A percentile compares a stretch with the other conserved stretches of the same genome.
Evolutionary conservation across 2,329 filamentous ascomycete genomes (phyloP).

Genomic region (Diaporthe destruens): DNA sequence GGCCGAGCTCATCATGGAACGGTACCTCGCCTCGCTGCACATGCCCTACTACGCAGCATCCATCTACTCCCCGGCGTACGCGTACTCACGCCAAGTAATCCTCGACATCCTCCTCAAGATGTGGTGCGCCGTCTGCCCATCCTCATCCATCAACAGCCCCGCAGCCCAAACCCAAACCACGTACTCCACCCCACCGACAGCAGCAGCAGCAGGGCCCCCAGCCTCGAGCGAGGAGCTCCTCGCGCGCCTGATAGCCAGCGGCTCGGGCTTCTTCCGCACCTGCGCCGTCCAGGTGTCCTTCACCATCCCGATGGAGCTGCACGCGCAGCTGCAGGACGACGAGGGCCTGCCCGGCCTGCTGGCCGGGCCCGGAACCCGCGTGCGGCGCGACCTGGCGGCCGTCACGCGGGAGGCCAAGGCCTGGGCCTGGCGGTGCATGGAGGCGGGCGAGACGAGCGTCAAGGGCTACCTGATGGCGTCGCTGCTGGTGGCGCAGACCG

Average conservation of each 20-base stretch:
- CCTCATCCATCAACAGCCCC: slow-evolving; percentile 29
- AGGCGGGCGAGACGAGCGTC: slow-evolving; percentile 58
- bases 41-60: slow-evolving; percentile 61
- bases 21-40: slow-evolving; percentile 66
- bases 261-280: slow-evolving; percentile 58
- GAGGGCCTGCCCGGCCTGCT: slow-evolving; percentile 39
- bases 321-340: slow-evolving; percentile 59
- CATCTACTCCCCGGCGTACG: slow-evolving; percentile 60
- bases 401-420: slow-evolving; percentile 48
- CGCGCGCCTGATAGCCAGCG: slow-evolving; percentile 55
- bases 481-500: slow-evolving; percentile 53
- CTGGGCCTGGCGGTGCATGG: slow-evolving; percentile 53
- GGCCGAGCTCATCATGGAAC: slow-evolving; percentile 58
- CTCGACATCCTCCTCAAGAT: slow-evolving; percentile 55
- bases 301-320: slow-evolving; percentile 60
- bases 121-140: slow-evolving; percentile 44
- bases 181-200: slow-evolving; percentile 38
- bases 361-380: slow-evolving; percentile 43
- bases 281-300: slow-evolving; percentile 56
- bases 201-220: slow-evolving; percentile 18
- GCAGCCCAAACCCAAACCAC: slow-evolving; percentile 32
- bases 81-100: slow-evolving; percentile 57
- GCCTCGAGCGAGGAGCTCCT: slow-evolving; percentile 49
- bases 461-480: slow-evolving; percentile 54
- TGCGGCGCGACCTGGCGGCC: slow-evolving; percentile 49